Evolutionary conservation across 2,329 filamentous ascomycete species (phyloP).

Genomic region (Aspergillus niger): DNA sequence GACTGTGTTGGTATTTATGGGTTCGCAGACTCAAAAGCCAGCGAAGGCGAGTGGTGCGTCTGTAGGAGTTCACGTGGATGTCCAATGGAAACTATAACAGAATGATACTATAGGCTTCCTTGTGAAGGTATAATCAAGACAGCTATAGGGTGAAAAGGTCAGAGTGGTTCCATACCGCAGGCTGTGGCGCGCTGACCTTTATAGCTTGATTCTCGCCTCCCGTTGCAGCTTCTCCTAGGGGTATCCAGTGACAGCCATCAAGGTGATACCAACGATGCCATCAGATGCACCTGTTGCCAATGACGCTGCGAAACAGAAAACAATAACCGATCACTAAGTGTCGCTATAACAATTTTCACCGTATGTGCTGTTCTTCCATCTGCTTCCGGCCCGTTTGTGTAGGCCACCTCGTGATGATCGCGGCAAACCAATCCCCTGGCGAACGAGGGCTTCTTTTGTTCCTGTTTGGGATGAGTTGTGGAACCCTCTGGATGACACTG

Average conservation of each 20-base stretch:
- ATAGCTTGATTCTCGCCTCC: slow-evolving; percentile 12
- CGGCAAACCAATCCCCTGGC: slow-evolving; percentile 17
- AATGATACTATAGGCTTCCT: neutral
- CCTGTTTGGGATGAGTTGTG: slow-evolving; percentile 21
- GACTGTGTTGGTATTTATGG: neutral
- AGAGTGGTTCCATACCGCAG: neutral
- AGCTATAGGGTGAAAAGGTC: neutral
- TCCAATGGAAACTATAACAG: neutral
- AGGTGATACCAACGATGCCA: slow-evolving; percentile 25
- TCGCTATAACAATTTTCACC: slow-evolving; percentile 16
- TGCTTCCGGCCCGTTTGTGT: slow-evolving; percentile 23
- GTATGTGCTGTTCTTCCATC: slow-evolving; percentile 13
- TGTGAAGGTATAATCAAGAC: neutral
- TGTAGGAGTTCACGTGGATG: neutral
- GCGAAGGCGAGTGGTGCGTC: neutral
- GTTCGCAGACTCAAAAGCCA: neutral
- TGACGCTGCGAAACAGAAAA: slow-evolving; percentile 13
- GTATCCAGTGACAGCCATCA: slow-evolving; percentile 11
- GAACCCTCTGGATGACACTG: slow-evolving; percentile 25
- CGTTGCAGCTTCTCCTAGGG: neutral
- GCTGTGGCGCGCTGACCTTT: slow-evolving; percentile 10
- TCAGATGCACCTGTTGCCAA: slow-evolving; percentile 22
- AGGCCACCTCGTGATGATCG: slow-evolving; percentile 25
- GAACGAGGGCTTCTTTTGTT: slow-evolving; percentile 20
- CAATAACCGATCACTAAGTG: slow-evolving; percentile 8